A percentile compares a stretch with the other conserved stretches of the same genome.
phyloP scores from a whole-genome alignment of 768 basidiomycete species.

The Mycena olivaceomarginata region DNA sequence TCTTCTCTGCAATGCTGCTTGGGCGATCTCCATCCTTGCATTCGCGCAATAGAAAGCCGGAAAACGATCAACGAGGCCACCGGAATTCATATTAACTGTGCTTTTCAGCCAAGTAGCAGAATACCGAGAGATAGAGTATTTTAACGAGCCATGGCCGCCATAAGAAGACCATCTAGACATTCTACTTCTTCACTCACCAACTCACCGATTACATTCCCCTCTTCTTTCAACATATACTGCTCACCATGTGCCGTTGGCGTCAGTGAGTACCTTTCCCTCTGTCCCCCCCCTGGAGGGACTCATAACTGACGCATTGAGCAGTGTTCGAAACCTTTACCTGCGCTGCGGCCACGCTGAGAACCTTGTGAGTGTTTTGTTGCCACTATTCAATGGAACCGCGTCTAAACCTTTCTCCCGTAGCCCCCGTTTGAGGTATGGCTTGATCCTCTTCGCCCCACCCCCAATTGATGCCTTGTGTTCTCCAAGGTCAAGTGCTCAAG shows the following conservation, averaged over 20 bases:
- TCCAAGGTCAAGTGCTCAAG: constrained; percentile 67
- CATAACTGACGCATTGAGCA: constrained; percentile 35
- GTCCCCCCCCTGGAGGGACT: background rate
- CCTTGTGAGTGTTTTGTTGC: constrained; percentile 55
- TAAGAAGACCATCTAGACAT: too few relatives aligned
- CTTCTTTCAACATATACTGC: background rate
- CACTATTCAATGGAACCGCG: constrained; percentile 26
- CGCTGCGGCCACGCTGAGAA: constrained; percentile 69
- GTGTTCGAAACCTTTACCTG: constrained; percentile 68
- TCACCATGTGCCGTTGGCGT: constrained; percentile 71
- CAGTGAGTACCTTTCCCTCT: constrained; percentile 60
- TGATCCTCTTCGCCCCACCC: background rate
- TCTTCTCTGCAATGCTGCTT: too few relatives aligned
- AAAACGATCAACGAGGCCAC: too few relatives aligned
- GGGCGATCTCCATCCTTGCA: too few relatives aligned
- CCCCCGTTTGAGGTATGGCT: constrained; percentile 24
- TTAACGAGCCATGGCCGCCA: too few relatives aligned
- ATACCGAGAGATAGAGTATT: too few relatives aligned
- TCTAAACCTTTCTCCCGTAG: constrained; percentile 32
- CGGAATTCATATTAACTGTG: too few relatives aligned
- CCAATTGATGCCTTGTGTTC: constrained; percentile 11
- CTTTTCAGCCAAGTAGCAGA: too few relatives aligned
- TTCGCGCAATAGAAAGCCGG: too few relatives aligned
- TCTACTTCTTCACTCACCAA: too few relatives aligned
- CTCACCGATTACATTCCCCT: too few relatives aligned